Evolutionary conservation across 1,139 yeast species (phyloP), one percentile per base, ranked within the genome.

Genomic region (Meyerozyma athensensis): DNA sequence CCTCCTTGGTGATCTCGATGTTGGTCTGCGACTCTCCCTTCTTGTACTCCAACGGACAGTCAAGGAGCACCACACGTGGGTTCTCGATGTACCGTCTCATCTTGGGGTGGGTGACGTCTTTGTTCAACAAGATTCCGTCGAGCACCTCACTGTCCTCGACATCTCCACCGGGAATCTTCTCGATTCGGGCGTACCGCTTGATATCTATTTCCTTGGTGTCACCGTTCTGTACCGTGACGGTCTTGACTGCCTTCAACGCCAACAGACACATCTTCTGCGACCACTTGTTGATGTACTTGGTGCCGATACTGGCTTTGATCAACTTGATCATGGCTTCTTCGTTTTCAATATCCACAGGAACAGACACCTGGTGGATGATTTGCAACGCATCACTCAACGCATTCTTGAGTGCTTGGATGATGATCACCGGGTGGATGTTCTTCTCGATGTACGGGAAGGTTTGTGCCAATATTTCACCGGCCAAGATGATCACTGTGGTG

Each of bases 11-110:
- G 62, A 94, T 90, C 68, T 94, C 99, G 52, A 94, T 89, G 63
- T 92, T 92, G 40, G 98, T 92, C 63, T 94, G 98, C 3, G 97
- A 89, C 66, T 94, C 99, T 44, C 98, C 99, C 74, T 94, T 94
- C 68, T 94, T 94, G 68, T 94, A 94, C 65, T 94, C 99, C 53
- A 94, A 72, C 14, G 99, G 97, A 63, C 97, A 90, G 64, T 94
- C 98, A 52, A 94, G 74, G 47, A 94, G 74, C 30, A 94, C 76
- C 39, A 94, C 78, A 48, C 94, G 75, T 36, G 99, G 99, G 54
- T 87, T 86, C 56, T 82, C 87, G 49, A 92, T 86, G 51, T 71
- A 58, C 60, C 98, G 80, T 51, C 81, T 81, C 99, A 94, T 94
- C 64, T 90, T 89, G 46, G 99, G 98, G 63, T 94, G 99, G 19